Evolutionary conservation across 768 basidiomycete genomes (phyloP), one percentile per base, ranked within the genome.

Genomic region (Neoboletus magnificus): DNA sequence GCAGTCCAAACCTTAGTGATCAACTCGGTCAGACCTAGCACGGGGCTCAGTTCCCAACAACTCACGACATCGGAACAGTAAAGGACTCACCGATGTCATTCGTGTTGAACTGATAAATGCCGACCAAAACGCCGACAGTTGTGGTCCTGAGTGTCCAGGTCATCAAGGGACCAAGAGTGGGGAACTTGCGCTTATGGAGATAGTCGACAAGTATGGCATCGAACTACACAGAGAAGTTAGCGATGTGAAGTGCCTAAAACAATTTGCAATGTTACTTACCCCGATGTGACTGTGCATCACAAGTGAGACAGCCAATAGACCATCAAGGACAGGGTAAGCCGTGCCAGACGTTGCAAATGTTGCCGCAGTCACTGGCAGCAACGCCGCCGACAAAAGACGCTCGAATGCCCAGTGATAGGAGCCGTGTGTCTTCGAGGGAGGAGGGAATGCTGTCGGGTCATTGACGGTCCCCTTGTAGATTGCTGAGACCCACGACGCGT

Each of bases 61-160:
- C 23, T 49, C 11, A 30, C 40, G 39, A 55, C 57, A 11, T 50
- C 13, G 57, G 44, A 37, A 50, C 36, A n/a, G 9, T 11, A 42
- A 42, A 25, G 25, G 5, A 79, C 90, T 62, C 63, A 97, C 97
- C 95, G 59, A 99, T 86, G 69, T 98, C 96, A 68, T 96, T 93
- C 41, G 97, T 98, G 77, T 98, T 98, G 79, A 98, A 98, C 72
- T 97, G 89, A 76, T 97, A 99, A 7, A 98, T 82, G 16, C 97
- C 96, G 43, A 93, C 84, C 49, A 94, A 79, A 5, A 89, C 84
- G 22, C 85, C 92, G 37, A 86, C 82, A 29, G 97, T 98, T 6
- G 85, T 76, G 7, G 82, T 72, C 45, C 93, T 81, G 52, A 98
- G 77, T 9, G 77, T 70, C 96, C 96, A 98, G n/a, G 77, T 83